phyloP scores from a whole-genome alignment of 140 eudicot genomes.

The Oenanthe javanica region DNA sequence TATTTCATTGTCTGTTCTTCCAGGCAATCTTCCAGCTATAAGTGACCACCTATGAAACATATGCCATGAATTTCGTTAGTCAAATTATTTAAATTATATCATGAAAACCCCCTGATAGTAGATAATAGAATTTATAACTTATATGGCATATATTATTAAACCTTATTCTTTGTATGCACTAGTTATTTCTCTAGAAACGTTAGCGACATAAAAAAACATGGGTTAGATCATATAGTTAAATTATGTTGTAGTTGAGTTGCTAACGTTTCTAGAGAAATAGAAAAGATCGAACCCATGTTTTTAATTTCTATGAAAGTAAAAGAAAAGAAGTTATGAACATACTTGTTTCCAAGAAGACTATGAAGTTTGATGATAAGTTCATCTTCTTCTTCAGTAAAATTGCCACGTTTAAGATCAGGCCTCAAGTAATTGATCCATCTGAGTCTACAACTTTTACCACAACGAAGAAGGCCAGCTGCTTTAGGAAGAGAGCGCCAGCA shows the following conservation, averaged over 20 bases:
- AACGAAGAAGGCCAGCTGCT: slow-evolving; percentile 95
- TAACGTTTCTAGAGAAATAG: background rate
- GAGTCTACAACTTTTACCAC: slow-evolving; percentile 98
- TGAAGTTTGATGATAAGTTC: slow-evolving; percentile 85
- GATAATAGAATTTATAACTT: too few species aligned
- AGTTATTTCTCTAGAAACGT: background rate
- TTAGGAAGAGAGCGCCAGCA: slow-evolving; percentile 97
- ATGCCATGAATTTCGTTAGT: background rate
- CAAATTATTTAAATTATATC: too few species aligned
- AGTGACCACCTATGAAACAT: slow-evolving; percentile 67
- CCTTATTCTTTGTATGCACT: too few species aligned
- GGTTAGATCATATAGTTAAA: background rate
- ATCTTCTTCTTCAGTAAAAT: slow-evolving; percentile 86
- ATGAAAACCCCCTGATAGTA: too few species aligned
- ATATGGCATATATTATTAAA: too few species aligned
- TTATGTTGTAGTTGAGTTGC: background rate
- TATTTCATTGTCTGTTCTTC: slow-evolving; percentile 94
- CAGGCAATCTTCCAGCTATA: slow-evolving; percentile 94
- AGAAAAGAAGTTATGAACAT: slow-evolving; percentile 6
- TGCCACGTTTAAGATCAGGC: slow-evolving; percentile 95
- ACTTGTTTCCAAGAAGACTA: slow-evolving; percentile 96
- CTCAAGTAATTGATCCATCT: slow-evolving; percentile 95
- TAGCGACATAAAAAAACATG: background rate
- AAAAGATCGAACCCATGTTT: background rate
- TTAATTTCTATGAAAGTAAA: background rate